Conservation (phyloP, 371 early-diverging fungal genomes). For the Circinella umbellata region DNA sequence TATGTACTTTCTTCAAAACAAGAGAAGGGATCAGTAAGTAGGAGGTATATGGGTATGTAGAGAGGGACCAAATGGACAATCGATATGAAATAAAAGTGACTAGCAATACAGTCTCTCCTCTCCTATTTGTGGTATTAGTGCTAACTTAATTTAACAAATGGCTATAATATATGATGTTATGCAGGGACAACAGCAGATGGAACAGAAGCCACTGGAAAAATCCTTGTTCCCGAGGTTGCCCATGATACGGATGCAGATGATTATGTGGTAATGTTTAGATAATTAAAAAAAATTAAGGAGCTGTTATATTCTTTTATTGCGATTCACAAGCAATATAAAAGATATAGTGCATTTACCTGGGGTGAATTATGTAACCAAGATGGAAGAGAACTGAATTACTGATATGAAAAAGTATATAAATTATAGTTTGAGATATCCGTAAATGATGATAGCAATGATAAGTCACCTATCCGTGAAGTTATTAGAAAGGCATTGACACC, state of each 20-base stretch:
- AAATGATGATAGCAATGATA: conserved; percentile 61
- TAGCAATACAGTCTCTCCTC: neutral
- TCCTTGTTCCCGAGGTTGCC: conserved; percentile 90
- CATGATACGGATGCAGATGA: conserved; percentile 87
- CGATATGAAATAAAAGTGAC: neutral
- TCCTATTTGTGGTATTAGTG: neutral
- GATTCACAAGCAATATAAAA: too few relatives aligned
- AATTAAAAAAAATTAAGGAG: neutral
- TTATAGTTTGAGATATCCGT: conserved; percentile 78
- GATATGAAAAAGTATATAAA: neutral
- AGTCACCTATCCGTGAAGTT: conserved; percentile 70
- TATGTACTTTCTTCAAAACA: too few relatives aligned
- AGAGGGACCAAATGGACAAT: neutral
- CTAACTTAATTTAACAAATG: too few relatives aligned
- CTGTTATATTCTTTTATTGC: too few relatives aligned
- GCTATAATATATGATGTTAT: neutral
- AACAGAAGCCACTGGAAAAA: conserved; percentile 72
- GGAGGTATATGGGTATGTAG: neutral
- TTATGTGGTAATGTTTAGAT: conserved; percentile 63
- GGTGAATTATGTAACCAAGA: neutral
- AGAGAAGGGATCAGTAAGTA: neutral
- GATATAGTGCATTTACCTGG: too few relatives aligned
- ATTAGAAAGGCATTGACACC: conserved; percentile 74
- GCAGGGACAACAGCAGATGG: conserved; percentile 68
- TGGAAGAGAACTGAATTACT: neutral